Conservation (phyloP, 129 eudicot species). For the Lactuca saligna region DNA sequence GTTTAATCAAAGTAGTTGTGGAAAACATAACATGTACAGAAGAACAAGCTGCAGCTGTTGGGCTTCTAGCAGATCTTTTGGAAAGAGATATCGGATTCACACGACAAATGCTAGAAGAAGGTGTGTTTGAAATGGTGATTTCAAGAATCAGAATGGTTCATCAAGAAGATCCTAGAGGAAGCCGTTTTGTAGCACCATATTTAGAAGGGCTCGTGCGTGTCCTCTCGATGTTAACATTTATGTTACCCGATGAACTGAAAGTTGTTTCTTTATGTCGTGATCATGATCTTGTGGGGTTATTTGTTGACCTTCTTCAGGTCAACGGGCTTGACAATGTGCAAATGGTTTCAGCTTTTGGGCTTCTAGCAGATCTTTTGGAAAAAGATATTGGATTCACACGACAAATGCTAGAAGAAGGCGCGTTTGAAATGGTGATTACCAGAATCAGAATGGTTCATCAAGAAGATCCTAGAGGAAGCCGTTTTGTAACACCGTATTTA, state of each 20-base stretch:
- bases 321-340: conserved; percentile 81
- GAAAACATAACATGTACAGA: conserved; percentile 62
- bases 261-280: conserved; percentile 65
- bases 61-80: conserved; percentile 80
- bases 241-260: conserved; percentile 56
- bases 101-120: conserved; percentile 70
- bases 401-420: conserved; percentile 77
- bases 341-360: conserved; percentile 51
- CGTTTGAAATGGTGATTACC: conserved; percentile 52
- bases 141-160: conserved; percentile 56
- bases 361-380: conserved; percentile 81
- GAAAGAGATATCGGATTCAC: conserved; percentile 75
- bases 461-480: conserved; percentile 67
- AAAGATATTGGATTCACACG: conserved; percentile 66
- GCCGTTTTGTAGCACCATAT: conserved; percentile 77
- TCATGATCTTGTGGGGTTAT: conserved; percentile 51
- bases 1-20: conserved; percentile 52
- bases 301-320: conserved; percentile 63
- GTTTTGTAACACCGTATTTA: conserved; percentile 76
- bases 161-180: conserved; percentile 75
- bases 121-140: conserved; percentile 57
- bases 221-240: conserved; percentile 71
- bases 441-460: conserved; percentile 64
- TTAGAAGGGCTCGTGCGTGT: conserved; percentile 85
- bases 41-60: conserved; percentile 89